These are phyloP conservation scores for Fusarium illudens DNA, from an alignment of 2,329 filamentous ascomycete genomes.

Conservation along the genomic window DNA sequence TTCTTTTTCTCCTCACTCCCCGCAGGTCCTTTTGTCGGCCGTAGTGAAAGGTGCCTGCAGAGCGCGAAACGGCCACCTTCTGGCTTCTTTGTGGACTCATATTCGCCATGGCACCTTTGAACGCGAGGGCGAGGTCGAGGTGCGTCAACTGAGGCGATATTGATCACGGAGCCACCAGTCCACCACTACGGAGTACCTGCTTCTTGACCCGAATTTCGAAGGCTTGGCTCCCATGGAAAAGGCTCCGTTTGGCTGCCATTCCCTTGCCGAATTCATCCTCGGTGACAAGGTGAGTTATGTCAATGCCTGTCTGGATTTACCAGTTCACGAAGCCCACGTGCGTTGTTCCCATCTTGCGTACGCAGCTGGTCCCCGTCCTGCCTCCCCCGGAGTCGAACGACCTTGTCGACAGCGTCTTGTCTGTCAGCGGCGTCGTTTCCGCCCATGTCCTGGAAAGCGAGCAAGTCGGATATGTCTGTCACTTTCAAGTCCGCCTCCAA, in stretches of 20 bases:
- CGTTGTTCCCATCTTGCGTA: slow-evolving; percentile 1
- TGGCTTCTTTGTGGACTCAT: slow-evolving; percentile 33
- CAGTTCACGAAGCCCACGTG: background rate
- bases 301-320: no score
- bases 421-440: slow-evolving; percentile 3
- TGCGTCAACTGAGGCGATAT: slow-evolving; percentile 14
- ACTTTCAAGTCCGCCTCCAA: background rate
- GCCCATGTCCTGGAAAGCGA: slow-evolving; percentile 6
- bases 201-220: background rate
- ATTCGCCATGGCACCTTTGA: slow-evolving; percentile 71
- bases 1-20: background rate
- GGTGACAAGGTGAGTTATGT: slow-evolving; percentile 5
- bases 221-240: slow-evolving; percentile 5
- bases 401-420: background rate
- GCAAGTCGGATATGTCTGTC: background rate
- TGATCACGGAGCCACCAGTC: slow-evolving; percentile 20
- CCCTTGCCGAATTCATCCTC: slow-evolving; percentile 14
- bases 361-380: slow-evolving; percentile 14
- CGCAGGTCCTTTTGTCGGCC: background rate
- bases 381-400: background rate
- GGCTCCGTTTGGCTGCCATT: slow-evolving; percentile 9
- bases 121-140: slow-evolving; percentile 65
- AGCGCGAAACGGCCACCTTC: background rate
- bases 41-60: background rate
- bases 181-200: no score